Evolutionary conservation across 441 rosid species (phyloP), one percentile per base, ranked within the genome.

Genomic region (Flueggea neowawraea): DNA sequence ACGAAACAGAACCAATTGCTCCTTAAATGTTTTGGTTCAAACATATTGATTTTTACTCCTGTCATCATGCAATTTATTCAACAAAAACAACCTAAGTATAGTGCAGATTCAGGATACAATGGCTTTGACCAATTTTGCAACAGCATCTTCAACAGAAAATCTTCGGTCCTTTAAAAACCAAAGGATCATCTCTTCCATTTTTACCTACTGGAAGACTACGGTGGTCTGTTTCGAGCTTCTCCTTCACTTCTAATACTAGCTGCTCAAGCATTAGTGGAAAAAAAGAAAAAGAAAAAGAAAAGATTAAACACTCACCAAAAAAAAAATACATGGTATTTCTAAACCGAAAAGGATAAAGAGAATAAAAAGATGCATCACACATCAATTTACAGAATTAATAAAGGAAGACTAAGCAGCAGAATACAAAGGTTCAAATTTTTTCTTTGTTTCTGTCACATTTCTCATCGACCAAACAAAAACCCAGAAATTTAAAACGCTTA

Each of bases 121-220:
- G 69, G 97, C 89, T 76, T 82, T 91, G 69, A 80, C 73, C 71
- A 91, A 79, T 78, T 86, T 91, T 7, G 75, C 39, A 51, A 82
- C 60, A 0, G 97, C 85, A 65, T 82, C 88, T 43, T 91, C 89
- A 3, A 84, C 81, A 0, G 85, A 86, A 73, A 82, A 91, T 53
- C 69, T 86, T 62, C 91, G 69, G 73, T 95, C 98, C 78, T 77
- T 85, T 16, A 91, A 64, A 72, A 85, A 95, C 99, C 99, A 84
- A 3, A 88, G 80, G 55, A 91, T 91, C 96, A 91, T 84, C 93
- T 82, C 98, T 80, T 64, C 97, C 99, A 72, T 88, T 72, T 75
- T 78, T 86, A 14, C 98, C 99, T n/a, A 86, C 53, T 0, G 95
- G 89, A 12, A 95, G 96, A 75, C 75, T 67, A 45, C 12, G 10